Conservation (phyloP, 2,329 filamentous ascomycete species). For the Pestalotiopsis fici region DNA sequence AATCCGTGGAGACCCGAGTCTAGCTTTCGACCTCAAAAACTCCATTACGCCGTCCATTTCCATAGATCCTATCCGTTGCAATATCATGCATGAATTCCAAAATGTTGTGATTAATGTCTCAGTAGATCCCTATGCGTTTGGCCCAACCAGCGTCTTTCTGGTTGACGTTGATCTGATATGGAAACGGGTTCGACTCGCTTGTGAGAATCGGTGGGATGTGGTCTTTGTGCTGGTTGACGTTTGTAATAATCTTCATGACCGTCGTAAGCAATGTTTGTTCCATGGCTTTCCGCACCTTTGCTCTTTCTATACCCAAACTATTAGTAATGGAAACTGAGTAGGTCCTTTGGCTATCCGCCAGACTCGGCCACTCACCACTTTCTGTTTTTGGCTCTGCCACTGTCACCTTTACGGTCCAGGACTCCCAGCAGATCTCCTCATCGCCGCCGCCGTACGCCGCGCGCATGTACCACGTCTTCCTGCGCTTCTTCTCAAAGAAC, state of each 20-base stretch:
- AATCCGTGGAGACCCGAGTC: neutral
- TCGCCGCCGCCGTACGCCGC: constrained; percentile 54
- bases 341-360: neutral
- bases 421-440: constrained; percentile 96
- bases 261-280: constrained; percentile 85
- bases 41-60: neutral
- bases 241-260: constrained; percentile 85
- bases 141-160: constrained; percentile 81
- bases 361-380: constrained; percentile 61
- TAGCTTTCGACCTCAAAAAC: neutral
- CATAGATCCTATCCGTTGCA: neutral
- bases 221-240: constrained; percentile 86
- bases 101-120: neutral
- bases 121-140: constrained; percentile 76
- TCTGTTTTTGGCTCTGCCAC: constrained; percentile 88
- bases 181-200: constrained; percentile 88
- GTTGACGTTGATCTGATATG: constrained; percentile 89
- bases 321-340: neutral
- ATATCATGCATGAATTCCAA: neutral
- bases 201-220: constrained; percentile 97
- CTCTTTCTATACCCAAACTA: constrained; percentile 64
- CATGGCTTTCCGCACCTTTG: constrained; percentile 88
- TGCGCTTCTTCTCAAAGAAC: constrained; percentile 91
- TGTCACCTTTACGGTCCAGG: constrained; percentile 93
- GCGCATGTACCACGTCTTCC: constrained; percentile 77